phyloP scores from a whole-genome alignment of 805 yeast genomes.

The Metschnikowia anglica region DNA sequence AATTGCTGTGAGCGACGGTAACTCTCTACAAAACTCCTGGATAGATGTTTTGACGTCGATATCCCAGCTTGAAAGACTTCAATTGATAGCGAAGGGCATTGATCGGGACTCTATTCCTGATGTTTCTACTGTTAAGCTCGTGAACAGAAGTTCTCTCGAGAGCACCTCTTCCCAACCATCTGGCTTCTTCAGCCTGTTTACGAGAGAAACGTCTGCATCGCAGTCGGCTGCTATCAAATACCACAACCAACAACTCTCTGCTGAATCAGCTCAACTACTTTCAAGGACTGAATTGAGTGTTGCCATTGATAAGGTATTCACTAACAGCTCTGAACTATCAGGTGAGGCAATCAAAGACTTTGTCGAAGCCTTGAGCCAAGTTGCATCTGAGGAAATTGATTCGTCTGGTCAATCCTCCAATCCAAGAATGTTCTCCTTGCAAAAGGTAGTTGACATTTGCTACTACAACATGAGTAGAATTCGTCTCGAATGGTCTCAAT shows the following conservation, averaged over 20 bases:
- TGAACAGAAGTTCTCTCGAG: constrained; percentile 49
- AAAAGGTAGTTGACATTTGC: constrained; percentile 95
- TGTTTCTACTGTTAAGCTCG: constrained; percentile 70
- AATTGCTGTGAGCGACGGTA: constrained; percentile 78
- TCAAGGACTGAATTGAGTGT: constrained; percentile 70
- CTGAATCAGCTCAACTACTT: constrained; percentile 55
- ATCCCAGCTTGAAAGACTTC: constrained; percentile 89
- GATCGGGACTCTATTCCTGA: constrained; percentile 85
- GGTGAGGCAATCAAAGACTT: constrained; percentile 87
- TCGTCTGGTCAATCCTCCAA: constrained; percentile 77
- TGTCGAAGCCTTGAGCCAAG: constrained; percentile 81
- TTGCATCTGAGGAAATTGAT: constrained; percentile 87
- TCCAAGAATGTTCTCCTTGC: constrained; percentile 90
- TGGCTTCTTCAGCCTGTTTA: constrained; percentile 58
- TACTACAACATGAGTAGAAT: constrained; percentile 97
- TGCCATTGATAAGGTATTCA: constrained; percentile 81
- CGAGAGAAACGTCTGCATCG: constrained; percentile 49
- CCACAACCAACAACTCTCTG: constrained; percentile 65
- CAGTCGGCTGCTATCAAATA: constrained; percentile 71
- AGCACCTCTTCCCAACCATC: constrained; percentile 43
- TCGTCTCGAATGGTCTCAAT: constrained; percentile 92
- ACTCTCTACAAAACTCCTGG: constrained; percentile 73
- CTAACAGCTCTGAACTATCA: constrained; percentile 72
- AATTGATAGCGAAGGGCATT: constrained; percentile 82
- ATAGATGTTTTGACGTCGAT: constrained; percentile 73